Conservation (phyloP, 2,329 filamentous ascomycete species). For the Pezicula radicicola region DNA sequence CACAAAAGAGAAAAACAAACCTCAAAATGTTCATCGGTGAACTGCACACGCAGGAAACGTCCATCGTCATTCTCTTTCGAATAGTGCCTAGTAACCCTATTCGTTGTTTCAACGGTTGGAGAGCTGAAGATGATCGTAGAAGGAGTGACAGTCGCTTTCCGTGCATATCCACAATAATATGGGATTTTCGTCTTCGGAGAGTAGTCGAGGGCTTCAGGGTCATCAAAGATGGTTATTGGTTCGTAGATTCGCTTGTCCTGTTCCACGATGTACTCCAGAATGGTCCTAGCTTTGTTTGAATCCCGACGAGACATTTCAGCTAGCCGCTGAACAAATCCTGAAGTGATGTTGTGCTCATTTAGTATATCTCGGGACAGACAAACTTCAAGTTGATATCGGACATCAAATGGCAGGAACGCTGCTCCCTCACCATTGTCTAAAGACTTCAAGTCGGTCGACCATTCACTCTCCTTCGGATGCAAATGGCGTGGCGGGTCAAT, state of each 20-base stretch:
- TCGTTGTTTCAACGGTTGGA: constrained; percentile 80
- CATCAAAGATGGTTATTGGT: constrained; percentile 69
- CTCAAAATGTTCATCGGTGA: constrained; percentile 70
- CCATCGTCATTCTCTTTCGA: constrained; percentile 57
- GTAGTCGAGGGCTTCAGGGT: constrained; percentile 46
- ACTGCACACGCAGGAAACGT: constrained; percentile 84
- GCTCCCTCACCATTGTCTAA: constrained; percentile 23
- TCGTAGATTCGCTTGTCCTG: constrained; percentile 59
- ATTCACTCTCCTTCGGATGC: not conserved
- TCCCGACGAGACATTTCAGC: constrained; percentile 41
- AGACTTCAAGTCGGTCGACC: constrained; percentile 13
- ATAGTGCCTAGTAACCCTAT: constrained; percentile 78
- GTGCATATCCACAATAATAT: constrained; percentile 69
- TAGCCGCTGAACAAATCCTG: constrained; percentile 65
- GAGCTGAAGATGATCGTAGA: constrained; percentile 77
- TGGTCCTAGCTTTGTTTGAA: constrained; percentile 51
- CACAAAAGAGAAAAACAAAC: constrained; percentile 21
- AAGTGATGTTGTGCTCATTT: constrained; percentile 70
- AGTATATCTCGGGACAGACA: constrained; percentile 80
- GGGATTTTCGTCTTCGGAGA: constrained; percentile 54
- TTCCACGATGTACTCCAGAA: constrained; percentile 74
- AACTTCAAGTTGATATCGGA: constrained; percentile 89
- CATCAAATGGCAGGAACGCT: constrained; percentile 57
- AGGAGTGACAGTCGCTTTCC: constrained; percentile 78
- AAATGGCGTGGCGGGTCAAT: constrained; percentile 26